Evolutionary conservation across 2,329 filamentous ascomycete species (phyloP).

Genomic region (Aspergillus piperis): DNA sequence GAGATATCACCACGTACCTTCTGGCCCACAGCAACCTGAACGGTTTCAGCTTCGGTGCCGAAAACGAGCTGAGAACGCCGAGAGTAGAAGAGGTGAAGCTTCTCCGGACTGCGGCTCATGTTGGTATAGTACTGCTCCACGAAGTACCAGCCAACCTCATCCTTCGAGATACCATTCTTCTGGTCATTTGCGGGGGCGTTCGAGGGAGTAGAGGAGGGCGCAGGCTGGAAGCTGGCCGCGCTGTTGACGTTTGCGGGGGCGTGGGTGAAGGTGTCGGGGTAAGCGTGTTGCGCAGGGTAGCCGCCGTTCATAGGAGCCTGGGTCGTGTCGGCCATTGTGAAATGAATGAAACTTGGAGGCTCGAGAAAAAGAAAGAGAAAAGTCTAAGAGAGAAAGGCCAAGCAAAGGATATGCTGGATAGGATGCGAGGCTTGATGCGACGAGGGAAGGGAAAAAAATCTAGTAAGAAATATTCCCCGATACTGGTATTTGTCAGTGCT

Average conservation of each 20-base stretch:
- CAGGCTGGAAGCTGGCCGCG: slow-evolving; percentile 41
- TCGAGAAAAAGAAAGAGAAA: slow-evolving; percentile 7
- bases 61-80: slow-evolving; percentile 95
- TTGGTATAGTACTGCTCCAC: slow-evolving; percentile 99
- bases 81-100: slow-evolving; percentile 94
- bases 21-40: slow-evolving; percentile 82
- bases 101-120: slow-evolving; percentile 88
- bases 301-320: slow-evolving; percentile 46
- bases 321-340: slow-evolving; percentile 44
- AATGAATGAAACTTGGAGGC: slow-evolving; percentile 17
- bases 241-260: slow-evolving; percentile 37
- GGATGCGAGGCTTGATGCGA: slow-evolving; percentile 21
- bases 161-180: slow-evolving; percentile 64
- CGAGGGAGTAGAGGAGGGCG: slow-evolving; percentile 42
- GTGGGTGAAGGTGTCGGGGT: slow-evolving; percentile 41
- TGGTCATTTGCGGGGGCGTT: slow-evolving; percentile 40
- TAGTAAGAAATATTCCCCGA: slow-evolving; percentile 24
- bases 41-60: slow-evolving; percentile 85
- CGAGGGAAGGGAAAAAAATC: slow-evolving; percentile 18
- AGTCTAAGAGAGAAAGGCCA: slow-evolving; percentile 10
- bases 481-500: slow-evolving; percentile 24
- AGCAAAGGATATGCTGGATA: slow-evolving; percentile 10
- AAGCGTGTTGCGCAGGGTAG: slow-evolving; percentile 43
- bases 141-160: slow-evolving; percentile 99
- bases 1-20: slow-evolving; percentile 63